phyloP scores from a whole-genome alignment of 768 basidiomycete genomes.

The Suillus occidentalis region DNA sequence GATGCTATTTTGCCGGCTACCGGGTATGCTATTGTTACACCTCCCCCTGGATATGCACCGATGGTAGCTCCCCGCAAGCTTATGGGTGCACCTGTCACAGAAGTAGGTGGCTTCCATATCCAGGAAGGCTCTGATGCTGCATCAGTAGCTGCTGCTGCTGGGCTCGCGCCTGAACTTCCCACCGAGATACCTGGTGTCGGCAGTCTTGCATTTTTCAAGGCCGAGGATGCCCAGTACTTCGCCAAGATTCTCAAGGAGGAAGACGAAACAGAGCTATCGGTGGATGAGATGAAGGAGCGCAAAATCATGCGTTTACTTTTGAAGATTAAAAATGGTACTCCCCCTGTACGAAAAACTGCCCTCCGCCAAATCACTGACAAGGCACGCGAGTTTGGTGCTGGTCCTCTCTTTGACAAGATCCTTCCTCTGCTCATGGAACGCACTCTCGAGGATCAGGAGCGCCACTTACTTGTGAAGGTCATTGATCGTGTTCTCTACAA shows the following conservation, averaged over 20 bases:
- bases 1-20: constrained; percentile 82
- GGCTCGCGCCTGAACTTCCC: constrained; percentile 88
- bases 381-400: constrained; percentile 97
- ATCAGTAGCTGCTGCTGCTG: constrained; percentile 84
- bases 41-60: constrained; percentile 92
- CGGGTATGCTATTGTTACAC: constrained; percentile 90
- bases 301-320: constrained; percentile 98
- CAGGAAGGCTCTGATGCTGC: constrained; percentile 93
- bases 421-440: constrained; percentile 97
- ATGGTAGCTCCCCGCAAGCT: constrained; percentile 64
- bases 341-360: constrained; percentile 96
- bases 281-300: constrained; percentile 99
- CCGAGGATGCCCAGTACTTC: constrained; percentile 97
- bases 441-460: constrained; percentile 96
- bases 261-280: constrained; percentile 87
- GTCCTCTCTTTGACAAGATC: constrained; percentile 98
- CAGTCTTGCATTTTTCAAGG: constrained; percentile 95
- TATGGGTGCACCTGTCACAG: constrained; percentile 53
- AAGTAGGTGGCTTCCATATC: constrained; percentile 89
- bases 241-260: constrained; percentile 95
- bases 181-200: constrained; percentile 99
- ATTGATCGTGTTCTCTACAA: constrained; percentile 99
- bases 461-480: constrained; percentile 97
- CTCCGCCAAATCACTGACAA: constrained; percentile 99
- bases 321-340: constrained; percentile 99